Base-by-base conservation (phyloP, 352 stramenopile species). In the Bremia lactucae region DNA sequence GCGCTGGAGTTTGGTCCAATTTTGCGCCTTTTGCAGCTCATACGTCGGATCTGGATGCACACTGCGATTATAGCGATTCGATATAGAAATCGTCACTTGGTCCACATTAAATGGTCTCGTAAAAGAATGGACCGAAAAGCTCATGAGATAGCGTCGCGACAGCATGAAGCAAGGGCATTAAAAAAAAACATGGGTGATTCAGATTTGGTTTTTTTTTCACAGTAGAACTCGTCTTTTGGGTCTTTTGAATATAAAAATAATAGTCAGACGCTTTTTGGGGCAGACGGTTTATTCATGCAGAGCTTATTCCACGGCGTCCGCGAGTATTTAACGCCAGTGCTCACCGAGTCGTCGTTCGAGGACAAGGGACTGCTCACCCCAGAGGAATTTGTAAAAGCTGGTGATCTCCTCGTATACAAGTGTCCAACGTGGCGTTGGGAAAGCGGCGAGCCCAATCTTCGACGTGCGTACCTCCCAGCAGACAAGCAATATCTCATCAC, bases 401-500 rank as follows among this genome's bases (percentile, higher is more conserved):
- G 95, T 4, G 94, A 98, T 52, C 71, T 98, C 70, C 70, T 98
- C 0, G 91, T 98, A 29, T 96, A 95, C 73, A 96, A 95, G 52
- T 98, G 92, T 52, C 95, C 95, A 7, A 97, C 94, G 29, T 98
- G 95, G 95, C 68, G 69, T 34, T 98, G 94, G 79, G 77, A 88
- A 35, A 82, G 67, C 44, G 82, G 78, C 20, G 75, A 94, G 11
- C 50, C 68, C 15, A 65, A 46, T 38, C 51, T 65, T 15, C 55
- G 62, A 19, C 73, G 80, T 31, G 11, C 76, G 24, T 93, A 88
- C 44, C 46, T 95, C 6, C 83, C 83, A 2, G 57, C 48, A 4
- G 70, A 90, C 57, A 95, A 95, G 61, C 83, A 95, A 62, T 95
- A 80, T 49, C 70, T 95, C 24, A 59, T 94, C 38, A 94, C 82